Conservation (phyloP, 2,329 filamentous ascomycete genomes). For the Monascus ruber region DNA sequence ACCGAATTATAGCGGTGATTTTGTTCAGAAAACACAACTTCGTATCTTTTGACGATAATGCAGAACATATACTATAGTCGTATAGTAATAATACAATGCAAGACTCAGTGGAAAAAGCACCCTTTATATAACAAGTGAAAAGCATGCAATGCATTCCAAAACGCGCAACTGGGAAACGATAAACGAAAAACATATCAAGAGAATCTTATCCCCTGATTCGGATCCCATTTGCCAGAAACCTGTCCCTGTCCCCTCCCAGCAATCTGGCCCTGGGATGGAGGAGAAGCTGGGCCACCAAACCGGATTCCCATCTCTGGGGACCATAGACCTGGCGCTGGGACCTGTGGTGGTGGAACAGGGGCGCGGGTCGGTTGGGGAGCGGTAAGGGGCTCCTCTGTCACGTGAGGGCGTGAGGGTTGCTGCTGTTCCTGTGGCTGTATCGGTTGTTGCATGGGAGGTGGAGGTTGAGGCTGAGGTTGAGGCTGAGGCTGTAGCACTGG, state of each 20-base stretch:
- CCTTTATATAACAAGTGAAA: neutral
- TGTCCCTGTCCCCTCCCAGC: slow-evolving; percentile 11
- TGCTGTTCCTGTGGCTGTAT: slow-evolving; percentile 31
- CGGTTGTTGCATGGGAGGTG: slow-evolving; percentile 13
- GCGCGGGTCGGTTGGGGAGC: slow-evolving; percentile 38
- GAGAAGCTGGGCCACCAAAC: slow-evolving; percentile 45
- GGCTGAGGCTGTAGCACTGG: slow-evolving; percentile 3
- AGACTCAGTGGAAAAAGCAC: too few species aligned
- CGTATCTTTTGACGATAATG: too few species aligned
- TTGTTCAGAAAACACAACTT: too few species aligned
- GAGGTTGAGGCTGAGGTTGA: slow-evolving; percentile 3
- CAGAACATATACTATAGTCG: too few species aligned
- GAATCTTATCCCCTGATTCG: slow-evolving; percentile 48
- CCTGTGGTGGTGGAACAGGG: slow-evolving; percentile 40
- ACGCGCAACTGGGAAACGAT: neutral
- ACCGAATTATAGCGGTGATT: too few species aligned
- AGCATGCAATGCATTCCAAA: neutral
- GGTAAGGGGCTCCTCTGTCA: slow-evolving; percentile 27
- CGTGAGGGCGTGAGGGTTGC: slow-evolving; percentile 26
- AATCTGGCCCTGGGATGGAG: slow-evolving; percentile 12
- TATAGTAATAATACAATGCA: too few species aligned
- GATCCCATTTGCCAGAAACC: slow-evolving; percentile 46
- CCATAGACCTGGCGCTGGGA: slow-evolving; percentile 54
- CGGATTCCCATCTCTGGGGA: slow-evolving; percentile 69
- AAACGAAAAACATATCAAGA: slow-evolving; percentile 11